Evolutionary conservation across 2,329 filamentous ascomycete species (phyloP), one percentile per base, ranked within the genome.

Genomic region (Aspergillus sojae): DNA sequence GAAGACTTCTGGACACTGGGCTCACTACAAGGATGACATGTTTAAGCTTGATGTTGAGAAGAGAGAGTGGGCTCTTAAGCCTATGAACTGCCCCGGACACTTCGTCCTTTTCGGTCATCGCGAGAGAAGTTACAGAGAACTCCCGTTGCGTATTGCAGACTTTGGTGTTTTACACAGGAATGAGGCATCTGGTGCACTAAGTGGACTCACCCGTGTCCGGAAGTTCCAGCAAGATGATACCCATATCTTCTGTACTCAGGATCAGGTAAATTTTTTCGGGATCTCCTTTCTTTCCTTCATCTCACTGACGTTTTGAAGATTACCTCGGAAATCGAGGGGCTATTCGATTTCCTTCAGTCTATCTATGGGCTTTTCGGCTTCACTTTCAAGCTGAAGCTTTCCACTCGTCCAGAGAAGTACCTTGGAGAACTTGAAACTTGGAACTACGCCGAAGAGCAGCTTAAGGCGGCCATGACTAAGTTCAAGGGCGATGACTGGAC

Each of bases 31-130:
- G 75, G 94, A 98, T 67, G 94, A 97, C 81, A 98, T 98, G 94
- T 93, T 93, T 79, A 89, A 89, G n/a, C 89, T 97, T 70, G 83
- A 88, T 53, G 83, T 83, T 30, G 94, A 97, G 78, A 96, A 97
- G 83, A 90, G 91, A 67, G 84, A 89, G 68, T 93, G 90, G 83
- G 93, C 89, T 19, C 82, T 98, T 58, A 98, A 98, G 82, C 94
- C 94, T 32, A 98, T 98, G 95, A 98, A 98, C 82, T 99, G 95
- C 81, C 95, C 95, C 4, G 93, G 93, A 32, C 94, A 98, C 80
- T 96, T 92, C 79, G 82, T 95, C 68, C 90, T 97, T 73, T 97
- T 97, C 78, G 88, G 86, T 57, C 90, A 94, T 78, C 87, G 91
- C 60, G 91, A 92, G 74, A 87, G 92, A 72, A 95, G 91, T 79